Evolutionary conservation across 2,329 filamentous ascomycete species (phyloP), one percentile per base, ranked within the genome.

Genomic region (Botrytis medusae): DNA sequence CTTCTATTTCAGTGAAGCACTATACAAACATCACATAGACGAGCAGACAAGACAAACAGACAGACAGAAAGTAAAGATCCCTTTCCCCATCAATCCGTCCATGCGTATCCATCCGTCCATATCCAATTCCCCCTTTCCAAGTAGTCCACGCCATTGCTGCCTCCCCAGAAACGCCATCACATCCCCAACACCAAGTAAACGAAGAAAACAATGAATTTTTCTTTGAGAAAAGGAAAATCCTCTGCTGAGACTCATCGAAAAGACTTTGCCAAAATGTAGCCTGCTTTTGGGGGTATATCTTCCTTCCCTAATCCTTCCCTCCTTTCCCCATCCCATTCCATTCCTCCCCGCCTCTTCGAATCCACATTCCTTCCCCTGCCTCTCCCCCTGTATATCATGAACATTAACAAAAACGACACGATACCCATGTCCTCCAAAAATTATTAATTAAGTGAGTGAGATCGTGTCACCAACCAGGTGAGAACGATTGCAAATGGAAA

Each of bases 371-470:
- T 54, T 42, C 46, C 29, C 64, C 48, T 25, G 46, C 46, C 72
- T 72, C 62, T 34, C 51, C 59, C 59, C 59, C 42, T 71, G 42
- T 74, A 42, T 46, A 73, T 76, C 75, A 73, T 76, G 69, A 76
- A 74, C 76, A 76, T 77, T 76, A 73, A 75, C 69, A 74, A 69
- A 40, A 54, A 68, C 25, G 64, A 54, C 64, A 42, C 46, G 40
- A 29, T 8, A 40, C 12, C 34, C 25, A 42, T 57, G 34, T 34
- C 46, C 51, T 68, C 37, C 37, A 40, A 25, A 68, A 67, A 57
- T 68, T 68, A 68, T 68, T 32, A 57, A 68, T 68, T 68, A 68
- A 40, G 46, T 68, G 46, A 57, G 32, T 42, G 64, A 18, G 18
- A 54, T 40, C 64, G 64, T 40, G 25, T 22, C 64, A 54, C 34